Conservation (phyloP, 768 basidiomycete species). For the Leucosporidium scottii region DNA sequence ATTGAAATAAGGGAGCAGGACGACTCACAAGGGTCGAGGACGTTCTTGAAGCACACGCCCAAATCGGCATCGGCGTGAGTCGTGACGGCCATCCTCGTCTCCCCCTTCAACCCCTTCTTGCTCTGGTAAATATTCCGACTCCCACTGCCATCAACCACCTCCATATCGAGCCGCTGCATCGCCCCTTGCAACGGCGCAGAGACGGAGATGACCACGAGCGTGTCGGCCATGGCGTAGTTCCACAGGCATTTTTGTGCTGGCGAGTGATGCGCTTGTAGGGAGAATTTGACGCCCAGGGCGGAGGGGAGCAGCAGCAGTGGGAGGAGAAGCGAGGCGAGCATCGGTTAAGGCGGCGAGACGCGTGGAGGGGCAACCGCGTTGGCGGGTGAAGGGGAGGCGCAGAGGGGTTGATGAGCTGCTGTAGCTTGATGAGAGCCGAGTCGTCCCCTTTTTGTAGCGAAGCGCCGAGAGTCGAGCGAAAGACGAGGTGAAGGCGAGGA, state of each 20-base stretch:
- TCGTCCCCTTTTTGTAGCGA: no score
- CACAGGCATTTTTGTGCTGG: slow-evolving; percentile 84
- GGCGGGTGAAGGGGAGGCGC: no score
- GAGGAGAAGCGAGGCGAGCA: not conserved
- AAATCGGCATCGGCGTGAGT: slow-evolving; percentile 89
- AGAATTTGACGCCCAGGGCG: slow-evolving; percentile 70
- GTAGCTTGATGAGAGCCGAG: no score
- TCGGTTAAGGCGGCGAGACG: no score
- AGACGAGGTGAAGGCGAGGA: no score
- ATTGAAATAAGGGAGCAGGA: not conserved
- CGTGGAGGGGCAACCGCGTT: no score
- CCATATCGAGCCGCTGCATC: slow-evolving; percentile 67
- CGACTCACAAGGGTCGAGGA: slow-evolving; percentile 63
- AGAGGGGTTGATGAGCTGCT: no score
- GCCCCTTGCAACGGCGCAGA: slow-evolving; percentile 56
- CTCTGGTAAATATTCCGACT: slow-evolving; percentile 82
- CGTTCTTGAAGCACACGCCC: slow-evolving; percentile 89
- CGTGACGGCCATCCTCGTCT: slow-evolving; percentile 88
- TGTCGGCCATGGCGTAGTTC: slow-evolving; percentile 79
- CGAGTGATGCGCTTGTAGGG: slow-evolving; percentile 61
- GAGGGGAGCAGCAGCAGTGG: not conserved
- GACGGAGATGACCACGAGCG: slow-evolving; percentile 91
- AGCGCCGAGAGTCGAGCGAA: no score
- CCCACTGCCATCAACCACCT: slow-evolving; percentile 81
- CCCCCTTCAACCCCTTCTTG: slow-evolving; percentile 78